Conservation (phyloP, 441 rosid genomes). For the Eutrema salsugineum region DNA sequence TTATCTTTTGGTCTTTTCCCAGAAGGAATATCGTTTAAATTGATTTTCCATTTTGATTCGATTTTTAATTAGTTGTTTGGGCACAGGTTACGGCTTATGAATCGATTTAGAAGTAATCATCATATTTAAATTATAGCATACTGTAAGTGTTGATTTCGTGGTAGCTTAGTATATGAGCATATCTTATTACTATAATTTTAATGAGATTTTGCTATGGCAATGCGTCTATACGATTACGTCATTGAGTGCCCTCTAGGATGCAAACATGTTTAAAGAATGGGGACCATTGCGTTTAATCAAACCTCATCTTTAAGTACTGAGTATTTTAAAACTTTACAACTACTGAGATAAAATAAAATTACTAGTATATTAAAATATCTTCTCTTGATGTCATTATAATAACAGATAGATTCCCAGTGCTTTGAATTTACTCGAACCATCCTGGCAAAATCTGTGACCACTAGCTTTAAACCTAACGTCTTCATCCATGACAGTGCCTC, state of each 20-base stretch:
- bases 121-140: background rate
- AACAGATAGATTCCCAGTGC: slow-evolving; percentile 28
- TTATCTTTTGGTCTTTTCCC: too few relatives aligned
- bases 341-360: background rate
- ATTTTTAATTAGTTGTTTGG: background rate
- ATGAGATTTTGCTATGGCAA: background rate
- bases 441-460: slow-evolving; percentile 26
- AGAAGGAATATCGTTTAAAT: background rate
- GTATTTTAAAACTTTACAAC: background rate
- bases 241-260: slow-evolving; percentile 11
- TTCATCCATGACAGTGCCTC: slow-evolving; percentile 9
- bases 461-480: slow-evolving; percentile 21
- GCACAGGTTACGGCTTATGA: background rate
- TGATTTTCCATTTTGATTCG: background rate
- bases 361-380: background rate
- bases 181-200: background rate
- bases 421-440: slow-evolving; percentile 13
- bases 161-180: background rate
- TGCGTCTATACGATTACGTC: background rate
- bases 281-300: slow-evolving; percentile 19
- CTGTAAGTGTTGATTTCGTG: background rate
- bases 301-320: background rate
- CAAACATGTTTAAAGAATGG: slow-evolving; percentile 23
- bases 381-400: slow-evolving; percentile 11
- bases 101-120: background rate